These are phyloP conservation scores for Harringtonia aguacate DNA, from an alignment of 2,329 filamentous ascomycete genomes.

Conservation along the genomic window DNA sequence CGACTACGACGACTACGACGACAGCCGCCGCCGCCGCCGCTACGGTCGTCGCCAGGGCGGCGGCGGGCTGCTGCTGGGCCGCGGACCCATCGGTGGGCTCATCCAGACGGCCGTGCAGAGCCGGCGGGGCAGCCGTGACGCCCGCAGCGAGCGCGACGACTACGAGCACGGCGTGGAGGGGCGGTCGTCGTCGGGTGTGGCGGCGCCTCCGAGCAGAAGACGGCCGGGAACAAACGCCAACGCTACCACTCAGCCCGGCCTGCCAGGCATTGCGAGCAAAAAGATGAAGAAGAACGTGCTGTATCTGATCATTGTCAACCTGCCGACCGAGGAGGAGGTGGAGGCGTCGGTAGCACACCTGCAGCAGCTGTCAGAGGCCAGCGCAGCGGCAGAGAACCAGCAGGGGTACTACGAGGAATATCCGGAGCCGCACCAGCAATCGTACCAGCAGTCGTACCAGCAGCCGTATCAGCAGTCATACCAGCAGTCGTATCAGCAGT, in stretches of 20 bases:
- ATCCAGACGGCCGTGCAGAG: not conserved
- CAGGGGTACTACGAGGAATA: no score
- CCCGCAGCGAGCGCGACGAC: no score
- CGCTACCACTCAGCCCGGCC: no score
- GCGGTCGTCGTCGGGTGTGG: no score
- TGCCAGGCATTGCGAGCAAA: not conserved
- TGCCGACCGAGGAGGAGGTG: constrained; percentile 33
- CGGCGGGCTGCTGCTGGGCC: not conserved
- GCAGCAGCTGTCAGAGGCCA: constrained; percentile 1
- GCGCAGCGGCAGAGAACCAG: no score
- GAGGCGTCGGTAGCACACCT: constrained; percentile 11
- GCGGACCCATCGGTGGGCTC: not conserved
- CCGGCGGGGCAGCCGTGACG: no score
- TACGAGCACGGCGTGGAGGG: no score
- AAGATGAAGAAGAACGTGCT: constrained; percentile 28
- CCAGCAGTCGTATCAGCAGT: no score
- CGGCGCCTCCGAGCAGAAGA: not conserved
- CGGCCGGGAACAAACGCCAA: no score
- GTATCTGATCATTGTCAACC: constrained; percentile 39
- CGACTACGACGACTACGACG: not conserved
- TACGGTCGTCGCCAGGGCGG: not conserved
- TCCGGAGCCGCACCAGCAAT: no score
- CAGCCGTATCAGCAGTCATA: no score
- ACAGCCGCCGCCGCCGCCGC: not conserved
- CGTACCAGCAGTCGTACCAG: no score